These are phyloP conservation scores for Trichocomaceae sp. DNA, from an alignment of 2,329 filamentous ascomycete genomes.

Conservation along the genomic window DNA sequence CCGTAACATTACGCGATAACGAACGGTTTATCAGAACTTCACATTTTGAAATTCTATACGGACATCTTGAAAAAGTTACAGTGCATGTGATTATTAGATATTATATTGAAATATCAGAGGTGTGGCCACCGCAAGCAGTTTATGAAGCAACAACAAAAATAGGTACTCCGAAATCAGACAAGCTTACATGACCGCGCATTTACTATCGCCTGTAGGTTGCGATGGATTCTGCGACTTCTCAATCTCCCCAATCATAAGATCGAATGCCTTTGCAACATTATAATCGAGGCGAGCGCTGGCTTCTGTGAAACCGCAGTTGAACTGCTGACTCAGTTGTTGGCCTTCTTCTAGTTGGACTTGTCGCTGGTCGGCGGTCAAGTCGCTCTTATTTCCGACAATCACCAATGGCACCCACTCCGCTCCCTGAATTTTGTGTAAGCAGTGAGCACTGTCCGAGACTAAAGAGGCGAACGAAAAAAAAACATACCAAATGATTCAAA, in stretches of 20 bases:
- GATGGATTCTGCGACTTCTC: slow-evolving; percentile 89
- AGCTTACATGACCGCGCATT: slow-evolving; percentile 74
- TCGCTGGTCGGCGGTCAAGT: slow-evolving; percentile 84
- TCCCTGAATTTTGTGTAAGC: slow-evolving; percentile 54
- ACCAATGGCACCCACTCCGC: slow-evolving; percentile 88
- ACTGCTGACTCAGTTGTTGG: slow-evolving; percentile 73
- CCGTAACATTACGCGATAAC: background rate
- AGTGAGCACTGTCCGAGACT: slow-evolving; percentile 2
- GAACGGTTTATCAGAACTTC: background rate
- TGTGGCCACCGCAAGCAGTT: background rate
- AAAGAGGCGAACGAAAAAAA: slow-evolving; percentile 1
- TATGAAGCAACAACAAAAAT: background rate
- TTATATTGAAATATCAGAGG: slow-evolving; percentile 2
- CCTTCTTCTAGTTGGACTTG: slow-evolving; percentile 84
- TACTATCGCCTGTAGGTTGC: slow-evolving; percentile 71
- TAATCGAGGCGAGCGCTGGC: slow-evolving; percentile 90
- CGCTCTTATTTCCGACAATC: slow-evolving; percentile 95
- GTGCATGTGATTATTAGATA: background rate
- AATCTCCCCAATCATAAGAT: slow-evolving; percentile 88
- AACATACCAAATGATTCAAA: slow-evolving; percentile 77
- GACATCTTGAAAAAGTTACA: background rate
- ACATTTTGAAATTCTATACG: too few relatives aligned
- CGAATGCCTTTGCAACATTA: slow-evolving; percentile 88
- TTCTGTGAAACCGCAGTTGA: slow-evolving; percentile 90
- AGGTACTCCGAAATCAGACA: background rate